Evolutionary conservation across 257 asterid genomes (phyloP).

Genomic region (Linderniella brevidens): DNA sequence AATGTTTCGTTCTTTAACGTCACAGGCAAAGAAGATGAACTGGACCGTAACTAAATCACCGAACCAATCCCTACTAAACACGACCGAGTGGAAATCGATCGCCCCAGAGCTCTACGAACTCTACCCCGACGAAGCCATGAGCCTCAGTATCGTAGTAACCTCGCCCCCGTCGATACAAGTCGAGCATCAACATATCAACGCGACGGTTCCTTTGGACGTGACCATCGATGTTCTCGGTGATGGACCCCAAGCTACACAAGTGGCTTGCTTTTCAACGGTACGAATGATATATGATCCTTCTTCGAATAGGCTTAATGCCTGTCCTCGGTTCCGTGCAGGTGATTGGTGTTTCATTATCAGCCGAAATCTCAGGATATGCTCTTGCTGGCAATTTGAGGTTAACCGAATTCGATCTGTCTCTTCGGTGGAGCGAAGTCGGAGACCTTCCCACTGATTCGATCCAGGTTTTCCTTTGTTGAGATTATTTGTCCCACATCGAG

Average conservation of each 20-base stretch:
- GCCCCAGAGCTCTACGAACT: slow-evolving; percentile 73
- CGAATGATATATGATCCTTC: slow-evolving; percentile 5
- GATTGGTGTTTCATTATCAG: slow-evolving; percentile 40
- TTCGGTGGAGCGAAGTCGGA: slow-evolving; percentile 79
- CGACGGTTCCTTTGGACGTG: slow-evolving; percentile 36
- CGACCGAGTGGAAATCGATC: slow-evolving; percentile 75
- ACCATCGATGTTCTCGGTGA: slow-evolving; percentile 49
- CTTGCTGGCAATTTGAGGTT: slow-evolving; percentile 42
- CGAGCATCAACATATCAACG: slow-evolving; percentile 27
- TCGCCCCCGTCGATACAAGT: slow-evolving; percentile 45
- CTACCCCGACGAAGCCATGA: slow-evolving; percentile 66
- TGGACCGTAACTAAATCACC: slow-evolving; percentile 63
- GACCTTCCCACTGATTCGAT: slow-evolving; percentile 59
- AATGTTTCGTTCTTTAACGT: slow-evolving; percentile 5
- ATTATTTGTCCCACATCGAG: no score
- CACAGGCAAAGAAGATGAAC: slow-evolving; percentile 68
- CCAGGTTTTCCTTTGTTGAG: slow-evolving; percentile 28
- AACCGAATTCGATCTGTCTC: slow-evolving; percentile 46
- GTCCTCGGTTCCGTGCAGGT: slow-evolving; percentile 28
- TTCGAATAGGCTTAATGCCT: not conserved
- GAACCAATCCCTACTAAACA: slow-evolving; percentile 59
- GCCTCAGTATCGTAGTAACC: slow-evolving; percentile 45
- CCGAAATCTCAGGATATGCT: slow-evolving; percentile 40
- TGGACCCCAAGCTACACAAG: slow-evolving; percentile 36
- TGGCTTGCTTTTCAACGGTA: slow-evolving; percentile 68